Percentiles rank a stretch among this genome's conserved stretches.
These are phyloP conservation scores for Sicyos baderoa DNA, from an alignment of 306 rosid species.

Conservation along the genomic window DNA sequence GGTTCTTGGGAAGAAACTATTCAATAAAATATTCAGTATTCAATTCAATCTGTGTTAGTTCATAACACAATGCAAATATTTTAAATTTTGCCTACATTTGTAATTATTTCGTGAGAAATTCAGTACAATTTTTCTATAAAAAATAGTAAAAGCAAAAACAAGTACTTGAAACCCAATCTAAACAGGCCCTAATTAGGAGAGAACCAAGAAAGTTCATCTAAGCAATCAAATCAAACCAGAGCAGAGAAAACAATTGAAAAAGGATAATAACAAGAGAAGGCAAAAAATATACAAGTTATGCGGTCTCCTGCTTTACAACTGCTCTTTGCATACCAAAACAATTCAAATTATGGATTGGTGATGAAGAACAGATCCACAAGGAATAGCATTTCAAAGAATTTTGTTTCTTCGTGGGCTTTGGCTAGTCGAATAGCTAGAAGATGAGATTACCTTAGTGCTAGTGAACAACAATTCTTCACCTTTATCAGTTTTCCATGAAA, in stretches of 20 bases:
- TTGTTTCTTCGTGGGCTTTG: not conserved
- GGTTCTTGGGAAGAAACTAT: no score
- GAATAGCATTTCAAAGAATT: not conserved
- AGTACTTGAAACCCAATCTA: no score
- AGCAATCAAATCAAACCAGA: not conserved
- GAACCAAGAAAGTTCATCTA: no score
- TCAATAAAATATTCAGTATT: no score
- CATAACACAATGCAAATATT: no score
- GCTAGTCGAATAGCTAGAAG: no score
- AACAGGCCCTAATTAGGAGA: not conserved
- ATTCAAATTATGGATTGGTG: not conserved
- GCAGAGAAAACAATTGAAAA: not conserved
- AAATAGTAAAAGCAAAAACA: no score
- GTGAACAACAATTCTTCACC: conserved; percentile 65
- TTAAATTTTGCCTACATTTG: no score
- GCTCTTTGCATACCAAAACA: not conserved
- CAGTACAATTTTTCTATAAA: no score
- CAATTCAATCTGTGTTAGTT: no score
- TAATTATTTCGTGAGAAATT: no score
- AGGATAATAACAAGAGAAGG: not conserved
- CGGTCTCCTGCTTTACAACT: not conserved
- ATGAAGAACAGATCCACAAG: not conserved
- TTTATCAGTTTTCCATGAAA: conserved; percentile 73
- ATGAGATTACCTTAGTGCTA: conserved; percentile 54
- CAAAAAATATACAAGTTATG: not conserved